Conservation (phyloP, 805 yeast genomes). For the Candida arabinofermentans region DNA sequence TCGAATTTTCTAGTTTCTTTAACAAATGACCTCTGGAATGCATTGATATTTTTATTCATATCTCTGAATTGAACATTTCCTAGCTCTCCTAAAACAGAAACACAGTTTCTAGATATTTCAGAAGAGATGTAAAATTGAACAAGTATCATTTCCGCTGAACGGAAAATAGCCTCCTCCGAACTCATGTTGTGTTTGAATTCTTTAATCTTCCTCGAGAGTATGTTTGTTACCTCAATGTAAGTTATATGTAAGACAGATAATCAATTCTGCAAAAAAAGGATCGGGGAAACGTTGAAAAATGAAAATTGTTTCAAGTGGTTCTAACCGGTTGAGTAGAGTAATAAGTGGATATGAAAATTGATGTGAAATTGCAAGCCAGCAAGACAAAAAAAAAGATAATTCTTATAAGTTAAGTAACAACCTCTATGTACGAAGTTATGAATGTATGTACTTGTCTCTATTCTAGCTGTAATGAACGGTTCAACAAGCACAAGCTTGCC, state of each 20-base stretch:
- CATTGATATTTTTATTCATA: conserved; percentile 70
- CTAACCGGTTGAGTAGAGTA: too few species aligned
- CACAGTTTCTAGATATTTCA: conserved; percentile 83
- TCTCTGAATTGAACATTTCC: conserved; percentile 88
- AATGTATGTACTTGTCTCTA: not conserved
- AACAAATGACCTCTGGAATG: conserved; percentile 89
- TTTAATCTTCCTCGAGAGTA: too few species aligned
- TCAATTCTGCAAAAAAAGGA: too few species aligned
- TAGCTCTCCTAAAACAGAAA: conserved; percentile 81
- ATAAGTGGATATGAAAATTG: too few species aligned
- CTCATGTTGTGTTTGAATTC: conserved; percentile 9
- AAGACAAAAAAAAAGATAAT: too few species aligned
- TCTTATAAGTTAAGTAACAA: too few species aligned
- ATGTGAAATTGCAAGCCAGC: too few species aligned
- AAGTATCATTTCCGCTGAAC: conserved; percentile 94
- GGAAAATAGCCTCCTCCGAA: conserved; percentile 21
- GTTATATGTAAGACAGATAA: too few species aligned
- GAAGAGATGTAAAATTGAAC: conserved; percentile 89
- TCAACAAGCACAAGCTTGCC: not conserved
- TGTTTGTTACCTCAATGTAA: too few species aligned
- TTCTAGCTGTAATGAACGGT: too few species aligned
- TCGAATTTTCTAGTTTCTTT: conserved; percentile 81
- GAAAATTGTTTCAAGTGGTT: too few species aligned
- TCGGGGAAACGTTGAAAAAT: too few species aligned
- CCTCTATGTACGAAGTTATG: not conserved